Base-by-base conservation (phyloP, 345 rosid genomes). In the Litchi chinensis region DNA sequence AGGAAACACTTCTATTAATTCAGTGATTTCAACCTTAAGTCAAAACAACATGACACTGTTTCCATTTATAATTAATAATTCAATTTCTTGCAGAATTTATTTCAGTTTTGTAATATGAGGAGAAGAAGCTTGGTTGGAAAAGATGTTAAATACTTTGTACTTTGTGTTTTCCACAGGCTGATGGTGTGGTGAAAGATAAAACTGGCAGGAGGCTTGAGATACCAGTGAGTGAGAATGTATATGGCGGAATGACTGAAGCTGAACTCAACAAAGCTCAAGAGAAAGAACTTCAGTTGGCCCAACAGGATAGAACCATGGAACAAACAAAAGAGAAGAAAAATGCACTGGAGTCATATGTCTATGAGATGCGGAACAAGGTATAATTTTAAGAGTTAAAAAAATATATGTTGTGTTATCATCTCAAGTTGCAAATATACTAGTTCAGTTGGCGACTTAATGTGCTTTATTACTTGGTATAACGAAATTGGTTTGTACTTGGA, bases 331-430 rank as follows among this genome's bases (percentile, higher is more conserved):
- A 90, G 50, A 81, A 68, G 78, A 90, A 84, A 76, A 90, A 90
- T 81, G 85, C 91, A 39, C 79, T 90, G 86, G 93, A 90, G 84
- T 88, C 93, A 0, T 90, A 85, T 64, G 93, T 90, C 77, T 90
- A 90, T 78, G 93, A 90, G 41, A 88, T 75, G 64, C 93, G 93
- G n/a, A 85, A 80, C 79, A 90, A 86, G 91, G 93, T 88, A 85
- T 52, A 41, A 68, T 74, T 63, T 72, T 15, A 41, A 62, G 50
- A 71, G 67, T 22, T 41, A 68, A 5, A 37, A 39, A 41, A 16
- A 40, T 44, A 7, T 11, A 4, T 21, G 40, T 43, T 12, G 37
- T 50, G 5, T 43, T 26, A 12, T 72, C 26, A 8, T 71, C 22
- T 12, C 8, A 59, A 62, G 62, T 39, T 67, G 43, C 32, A 18